A percentile compares a stretch with the other conserved stretches of the same genome.
These are phyloP conservation scores for Exidia glandulosa DNA, from an alignment of 768 basidiomycete species.

Conservation along the genomic window DNA sequence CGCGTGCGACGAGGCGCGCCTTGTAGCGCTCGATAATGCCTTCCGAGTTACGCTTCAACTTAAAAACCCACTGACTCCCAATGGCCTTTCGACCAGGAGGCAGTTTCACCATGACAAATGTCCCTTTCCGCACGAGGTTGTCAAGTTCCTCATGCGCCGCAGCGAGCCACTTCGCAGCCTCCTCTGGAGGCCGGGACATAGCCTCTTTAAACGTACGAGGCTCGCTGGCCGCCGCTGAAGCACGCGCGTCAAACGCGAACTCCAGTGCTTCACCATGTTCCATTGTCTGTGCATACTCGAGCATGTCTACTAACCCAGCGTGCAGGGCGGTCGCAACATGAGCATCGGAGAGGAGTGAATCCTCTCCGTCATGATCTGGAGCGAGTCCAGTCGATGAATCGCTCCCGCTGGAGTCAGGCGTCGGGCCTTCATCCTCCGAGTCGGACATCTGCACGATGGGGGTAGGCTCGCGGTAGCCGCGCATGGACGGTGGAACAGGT, in stretches of 20 bases:
- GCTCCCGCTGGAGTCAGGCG: no score
- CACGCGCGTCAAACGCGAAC: not conserved
- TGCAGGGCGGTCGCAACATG: not conserved
- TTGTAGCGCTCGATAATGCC: constrained; percentile 28
- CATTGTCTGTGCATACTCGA: not conserved
- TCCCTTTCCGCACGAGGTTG: constrained; percentile 13
- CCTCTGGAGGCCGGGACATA: not conserved
- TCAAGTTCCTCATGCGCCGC: not conserved
- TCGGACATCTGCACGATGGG: no score
- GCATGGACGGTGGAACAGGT: not conserved
- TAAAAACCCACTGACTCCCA: constrained; percentile 30
- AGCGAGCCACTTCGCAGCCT: not conserved
- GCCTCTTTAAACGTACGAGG: not conserved
- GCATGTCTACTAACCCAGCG: not conserved
- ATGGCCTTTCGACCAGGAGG: constrained; percentile 22
- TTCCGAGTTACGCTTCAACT: constrained; percentile 22
- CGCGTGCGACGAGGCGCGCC: constrained; percentile 31
- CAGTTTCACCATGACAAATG: constrained; percentile 18
- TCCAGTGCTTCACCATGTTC: not conserved
- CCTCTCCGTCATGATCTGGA: not conserved
- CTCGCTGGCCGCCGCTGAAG: not conserved
- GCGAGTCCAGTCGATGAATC: not conserved
- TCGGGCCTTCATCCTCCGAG: no score
- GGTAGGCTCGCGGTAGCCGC: no score
- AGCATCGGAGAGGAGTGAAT: not conserved